Percentiles rank a stretch among this genome's conserved stretches.
These are phyloP conservation scores for Catharanthus roseus DNA, from an alignment of 257 asterid species.

Conservation along the genomic window DNA sequence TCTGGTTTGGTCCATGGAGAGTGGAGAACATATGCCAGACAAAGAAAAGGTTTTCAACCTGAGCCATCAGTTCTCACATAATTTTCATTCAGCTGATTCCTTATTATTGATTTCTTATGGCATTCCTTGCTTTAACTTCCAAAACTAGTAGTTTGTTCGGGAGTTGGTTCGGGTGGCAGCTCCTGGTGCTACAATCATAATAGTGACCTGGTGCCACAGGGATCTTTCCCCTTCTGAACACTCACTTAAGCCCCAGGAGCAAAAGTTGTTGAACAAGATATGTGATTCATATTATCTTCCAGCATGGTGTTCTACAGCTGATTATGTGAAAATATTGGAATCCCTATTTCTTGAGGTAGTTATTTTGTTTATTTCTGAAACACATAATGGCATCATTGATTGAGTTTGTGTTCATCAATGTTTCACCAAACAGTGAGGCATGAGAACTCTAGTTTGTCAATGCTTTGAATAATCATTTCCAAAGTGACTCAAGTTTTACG, in stretches of 20 bases:
- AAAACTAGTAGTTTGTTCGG: conserved; percentile 54
- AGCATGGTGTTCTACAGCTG: conserved; percentile 85
- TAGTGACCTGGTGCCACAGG: conserved; percentile 98
- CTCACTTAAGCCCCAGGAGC: conserved; percentile 59
- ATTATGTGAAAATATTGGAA: conserved; percentile 63
- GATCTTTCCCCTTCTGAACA: conserved; percentile 71
- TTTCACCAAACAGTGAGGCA: not conserved
- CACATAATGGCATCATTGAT: not conserved
- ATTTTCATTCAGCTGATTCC: not conserved
- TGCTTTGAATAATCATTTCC: not conserved
- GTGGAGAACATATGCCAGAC: conserved; percentile 99
- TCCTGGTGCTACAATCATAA: conserved; percentile 86
- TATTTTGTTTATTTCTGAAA: not conserved
- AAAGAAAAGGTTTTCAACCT: conserved; percentile 60
- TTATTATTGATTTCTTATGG: not conserved
- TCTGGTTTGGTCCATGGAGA: conserved; percentile 99
- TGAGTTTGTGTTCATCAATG: not conserved
- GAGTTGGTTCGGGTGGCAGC: conserved; percentile 94
- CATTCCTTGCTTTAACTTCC: not conserved
- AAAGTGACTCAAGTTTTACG: not conserved
- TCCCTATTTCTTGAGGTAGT: conserved; percentile 73
- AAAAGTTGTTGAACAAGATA: conserved; percentile 53
- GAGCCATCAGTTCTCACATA: not conserved
- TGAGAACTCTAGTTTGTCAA: not conserved
- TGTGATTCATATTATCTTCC: conserved; percentile 82